Conservation (phyloP, 352 stramenopile genomes). For the Hyaloperonospora brassicae region DNA sequence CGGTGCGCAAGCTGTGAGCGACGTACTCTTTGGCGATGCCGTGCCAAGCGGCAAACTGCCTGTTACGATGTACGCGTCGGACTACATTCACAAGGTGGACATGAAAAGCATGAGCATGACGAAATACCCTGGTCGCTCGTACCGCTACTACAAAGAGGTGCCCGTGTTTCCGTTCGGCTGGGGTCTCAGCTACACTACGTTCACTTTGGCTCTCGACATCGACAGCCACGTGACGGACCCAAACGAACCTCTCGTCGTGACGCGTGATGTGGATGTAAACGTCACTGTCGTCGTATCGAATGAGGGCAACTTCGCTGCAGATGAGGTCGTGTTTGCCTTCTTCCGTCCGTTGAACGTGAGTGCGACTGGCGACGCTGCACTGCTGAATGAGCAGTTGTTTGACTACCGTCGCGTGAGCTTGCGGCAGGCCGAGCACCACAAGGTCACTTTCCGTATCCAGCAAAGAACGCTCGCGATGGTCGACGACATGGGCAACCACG, state of each 20-base stretch:
- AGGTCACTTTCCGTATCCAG: constrained; percentile 38
- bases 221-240: constrained; percentile 6
- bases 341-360: constrained; percentile 59
- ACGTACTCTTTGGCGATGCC: constrained; percentile 76
- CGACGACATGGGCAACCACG: constrained; percentile 46
- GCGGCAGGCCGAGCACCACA: constrained; percentile 21
- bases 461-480: constrained; percentile 47
- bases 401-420: constrained; percentile 56
- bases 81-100: constrained; percentile 59
- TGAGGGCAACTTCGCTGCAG: constrained; percentile 38
- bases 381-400: constrained; percentile 76
- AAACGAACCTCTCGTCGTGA: constrained; percentile 26
- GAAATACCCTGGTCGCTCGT: constrained; percentile 81
- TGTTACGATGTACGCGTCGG: constrained; percentile 81
- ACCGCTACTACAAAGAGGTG: constrained; percentile 86
- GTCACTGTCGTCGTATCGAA: constrained; percentile 53
- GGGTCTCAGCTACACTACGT: constrained; percentile 87
- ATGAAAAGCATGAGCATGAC: constrained; percentile 91
- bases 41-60: constrained; percentile 79
- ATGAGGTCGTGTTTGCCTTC: constrained; percentile 76
- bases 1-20: constrained; percentile 66
- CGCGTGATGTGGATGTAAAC: constrained; percentile 29
- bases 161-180: constrained; percentile 87
- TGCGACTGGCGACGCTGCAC: constrained; percentile 42
- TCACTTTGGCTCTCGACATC: constrained; percentile 30